Conservation (phyloP, 2,329 filamentous ascomycete species). For the Fusarium heterosporum region DNA sequence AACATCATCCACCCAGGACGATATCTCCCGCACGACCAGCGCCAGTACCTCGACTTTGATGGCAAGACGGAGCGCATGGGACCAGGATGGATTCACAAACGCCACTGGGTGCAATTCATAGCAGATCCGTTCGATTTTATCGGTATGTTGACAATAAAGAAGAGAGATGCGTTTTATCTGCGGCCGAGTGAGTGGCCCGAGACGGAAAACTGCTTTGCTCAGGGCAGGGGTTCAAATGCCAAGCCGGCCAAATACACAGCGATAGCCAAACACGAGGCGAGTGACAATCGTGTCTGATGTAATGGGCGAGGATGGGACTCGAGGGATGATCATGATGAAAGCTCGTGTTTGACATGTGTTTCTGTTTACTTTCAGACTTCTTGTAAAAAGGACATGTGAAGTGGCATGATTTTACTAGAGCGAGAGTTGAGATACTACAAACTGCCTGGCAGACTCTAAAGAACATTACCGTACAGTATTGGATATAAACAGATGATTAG, state of each 20-base stretch:
- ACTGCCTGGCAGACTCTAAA: not conserved
- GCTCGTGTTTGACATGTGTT: not conserved
- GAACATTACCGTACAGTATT: not conserved
- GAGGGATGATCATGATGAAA: not conserved
- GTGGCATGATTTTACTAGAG: not conserved
- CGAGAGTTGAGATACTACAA: not conserved
- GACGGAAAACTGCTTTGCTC: conserved; percentile 40
- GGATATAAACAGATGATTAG: not conserved
- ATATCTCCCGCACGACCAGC: conserved; percentile 54
- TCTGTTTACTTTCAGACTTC: not conserved
- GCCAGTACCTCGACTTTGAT: conserved; percentile 56
- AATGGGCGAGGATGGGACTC: not conserved
- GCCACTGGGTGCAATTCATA: conserved; percentile 32
- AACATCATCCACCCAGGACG: conserved; percentile 58
- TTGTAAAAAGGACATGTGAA: no score
- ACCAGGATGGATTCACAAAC: conserved; percentile 44
- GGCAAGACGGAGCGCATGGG: conserved; percentile 52
- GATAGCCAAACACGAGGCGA: conserved; percentile 24
- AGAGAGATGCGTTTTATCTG: conserved; percentile 42
- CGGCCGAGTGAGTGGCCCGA: conserved; percentile 36
- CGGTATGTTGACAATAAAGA: conserved; percentile 42
- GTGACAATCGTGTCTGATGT: conserved; percentile 21
- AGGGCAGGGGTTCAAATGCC: conserved; percentile 39
- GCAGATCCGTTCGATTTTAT: conserved; percentile 43
- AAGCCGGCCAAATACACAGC: conserved; percentile 21